A percentile compares a stretch with the other conserved stretches of the same genome.
Conservation (phyloP, 2,329 filamentous ascomycete species). For the Fusarium ambrosium region DNA sequence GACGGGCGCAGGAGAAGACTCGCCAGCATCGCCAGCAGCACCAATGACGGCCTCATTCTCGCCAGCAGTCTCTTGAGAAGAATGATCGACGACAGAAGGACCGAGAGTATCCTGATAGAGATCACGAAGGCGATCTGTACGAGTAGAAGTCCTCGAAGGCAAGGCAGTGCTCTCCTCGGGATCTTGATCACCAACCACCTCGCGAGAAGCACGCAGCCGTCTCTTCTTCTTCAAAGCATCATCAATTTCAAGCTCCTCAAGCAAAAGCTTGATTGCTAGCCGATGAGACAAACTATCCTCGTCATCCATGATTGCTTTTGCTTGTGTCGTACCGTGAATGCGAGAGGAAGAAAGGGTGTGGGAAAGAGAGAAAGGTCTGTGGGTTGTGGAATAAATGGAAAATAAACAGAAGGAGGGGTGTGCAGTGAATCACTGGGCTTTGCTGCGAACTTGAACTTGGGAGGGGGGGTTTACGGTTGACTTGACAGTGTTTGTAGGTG, state of each 20-base stretch:
- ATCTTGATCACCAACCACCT: neutral
- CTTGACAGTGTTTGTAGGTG: neutral
- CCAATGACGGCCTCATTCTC: neutral
- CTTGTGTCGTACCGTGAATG: neutral
- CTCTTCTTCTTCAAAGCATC: neutral
- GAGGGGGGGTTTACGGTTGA: neutral
- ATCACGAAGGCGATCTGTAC: neutral
- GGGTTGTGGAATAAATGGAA: neutral
- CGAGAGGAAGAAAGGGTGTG: neutral
- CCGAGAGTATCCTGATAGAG: neutral
- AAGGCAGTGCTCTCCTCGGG: neutral
- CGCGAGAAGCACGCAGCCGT: neutral
- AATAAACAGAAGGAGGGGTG: neutral
- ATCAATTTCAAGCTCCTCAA: neutral
- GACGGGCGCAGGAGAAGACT: neutral
- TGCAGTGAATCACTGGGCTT: neutral
- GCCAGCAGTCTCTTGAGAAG: neutral
- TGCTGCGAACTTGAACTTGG: neutral
- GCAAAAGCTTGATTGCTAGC: neutral
- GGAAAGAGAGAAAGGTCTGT: neutral
- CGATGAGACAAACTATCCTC: neutral
- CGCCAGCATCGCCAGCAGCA: neutral
- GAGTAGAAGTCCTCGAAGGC: neutral
- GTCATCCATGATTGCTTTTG: neutral
- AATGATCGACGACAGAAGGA: neutral